Base-by-base conservation (phyloP, 441 rosid species). In the Macaranga tanarius region DNA sequence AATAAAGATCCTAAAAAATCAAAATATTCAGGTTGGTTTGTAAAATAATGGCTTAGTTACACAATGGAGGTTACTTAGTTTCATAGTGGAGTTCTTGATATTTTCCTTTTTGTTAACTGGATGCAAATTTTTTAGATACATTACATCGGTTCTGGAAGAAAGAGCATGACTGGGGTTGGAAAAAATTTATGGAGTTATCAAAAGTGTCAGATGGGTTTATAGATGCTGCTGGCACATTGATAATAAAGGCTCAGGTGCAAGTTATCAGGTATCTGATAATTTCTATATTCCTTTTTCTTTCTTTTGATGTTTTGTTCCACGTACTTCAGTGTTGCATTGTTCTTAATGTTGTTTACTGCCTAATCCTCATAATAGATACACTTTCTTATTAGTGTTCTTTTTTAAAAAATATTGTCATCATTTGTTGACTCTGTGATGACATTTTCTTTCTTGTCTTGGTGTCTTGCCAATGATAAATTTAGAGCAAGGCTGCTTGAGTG, bases 111-210 rank as follows among this genome's bases (percentile, higher is more conserved):
- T 71, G 66, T 64, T 74, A 57, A 80, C 83, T 75, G 64, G 69
- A 74, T 75, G 66, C 52, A 50, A 73, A 44, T 75, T 62, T 69
- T 86, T 78, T 80, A 95, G 98, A 95, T 85, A 95, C 98, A 10
- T 74, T 95, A 48, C 98, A 95, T 81, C 96, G 96, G 28, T 95
- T 95, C 79, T 89, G 95, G 84, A 92, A 95, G 92, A 91, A 95
- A 81, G 99, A 95, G 88, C 99, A 95, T 82, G 99, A 95, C 67
- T 95, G 98, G 99, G 99, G 99, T 5, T 93, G 99, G 98, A 90
- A 91, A 85, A 93, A 91, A 75, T 91, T 95, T 81, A 93, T 95
- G 88, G 99, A 93, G 80, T 83, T 91, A 67, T 83, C 90, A 38
- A 92, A 92, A 79, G 83, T 95, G 62, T 70, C 82, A 50, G 98